Evolutionary conservation across 331 rosid species (phyloP), one percentile per base, ranked within the genome.

Genomic region (Cucumis variabilis): DNA sequence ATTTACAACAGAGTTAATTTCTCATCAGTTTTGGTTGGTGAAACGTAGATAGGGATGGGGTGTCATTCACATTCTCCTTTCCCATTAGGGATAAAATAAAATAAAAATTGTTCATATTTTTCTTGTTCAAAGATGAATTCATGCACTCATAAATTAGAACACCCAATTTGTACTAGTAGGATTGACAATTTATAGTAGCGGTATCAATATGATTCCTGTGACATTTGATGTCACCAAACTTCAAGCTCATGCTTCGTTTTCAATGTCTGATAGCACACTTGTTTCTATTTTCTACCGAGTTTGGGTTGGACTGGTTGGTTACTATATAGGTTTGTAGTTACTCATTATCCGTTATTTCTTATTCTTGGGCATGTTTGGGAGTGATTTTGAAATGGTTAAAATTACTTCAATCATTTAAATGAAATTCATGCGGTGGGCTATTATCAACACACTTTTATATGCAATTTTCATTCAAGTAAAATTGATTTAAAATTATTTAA

Each of bases 1-100:
- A 37, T 25, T 30, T 58, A 58, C 3, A 15, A 60, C 70, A 25
- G 53, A 23, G 19, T 81, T 81, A 55, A 51, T 81, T 58, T 81
- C 69, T 80, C 69, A 53, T 67, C 44, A 24, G 44, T 77, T 53
- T 25, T 55, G 67, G 84, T 81, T 81, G 70, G 25, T 81, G 48
- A 44, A 46, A 81, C 20, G 51, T 81, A 27, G 28, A 58, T 27
- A 70, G 50, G 25, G 70, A 28, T 80, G 48, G n/a, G 13, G 51
- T 58, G n/a, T 28, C 66, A 58, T 81, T 81, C 24, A 19, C 63
- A 28, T 28, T 58, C 30, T 28, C 11, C 51, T 28, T 53, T 81
- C 51, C 70, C 15, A 30, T 58, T 55, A 58, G 70, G 19, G 11
- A 27, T 55, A 58, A 55, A 55, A 15, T 80, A 28, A 58, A 3